Evolutionary conservation across 2,329 filamentous ascomycete genomes (phyloP), one percentile per base, ranked within the genome.

Genomic region (Ophiostoma angusticollis): DNA sequence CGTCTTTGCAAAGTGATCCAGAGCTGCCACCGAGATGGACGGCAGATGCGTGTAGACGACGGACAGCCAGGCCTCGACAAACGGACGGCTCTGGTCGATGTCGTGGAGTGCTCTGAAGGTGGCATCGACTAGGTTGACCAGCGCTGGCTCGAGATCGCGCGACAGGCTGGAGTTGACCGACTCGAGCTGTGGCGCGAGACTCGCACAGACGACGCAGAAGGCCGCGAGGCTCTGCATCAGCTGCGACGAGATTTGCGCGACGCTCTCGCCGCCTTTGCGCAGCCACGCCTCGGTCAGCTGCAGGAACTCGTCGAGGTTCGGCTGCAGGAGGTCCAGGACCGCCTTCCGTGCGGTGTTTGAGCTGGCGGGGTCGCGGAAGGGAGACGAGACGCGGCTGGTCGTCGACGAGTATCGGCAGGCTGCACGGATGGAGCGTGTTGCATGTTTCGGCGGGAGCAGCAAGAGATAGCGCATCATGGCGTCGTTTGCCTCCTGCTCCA

Each of bases 401-500:
- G 33, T n/a, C 6, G 30, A 31, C 3, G 42, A 42, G 17, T 42
- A 31, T 8, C 21, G 32, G 21, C 43, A 47, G 4, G 21, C 27
- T 12, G 34, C 16, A 12, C 30, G 36, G 5, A 32, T 36, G 2
- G 25, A 17, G 14, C 17, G 27, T 4, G 30, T 16, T 6, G 28
- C 18, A 2, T 12, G 16, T 7, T 49, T 43, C 13, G 58, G 54
- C 2, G 66, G 60, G 9, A 78, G 56, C 2, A 78, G 60, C 2
- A 79, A 58, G 5, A 78, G 58, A 45, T 78, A 80, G 32, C 64
- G 59, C 27, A 68, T 61, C 42, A 72, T 59, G 6, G 54, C 49
- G 31, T 63, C 59, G 9, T 59, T 61, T 30, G 65, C 59, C 19
- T 54, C 51, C 12, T 70, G 60, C 1, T 58, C 50, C 41, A 59